Evolutionary conservation across 495 filamentous ascomycete genomes (phyloP), one percentile per base, ranked within the genome.

Genomic region (Durotheca rogersii): DNA sequence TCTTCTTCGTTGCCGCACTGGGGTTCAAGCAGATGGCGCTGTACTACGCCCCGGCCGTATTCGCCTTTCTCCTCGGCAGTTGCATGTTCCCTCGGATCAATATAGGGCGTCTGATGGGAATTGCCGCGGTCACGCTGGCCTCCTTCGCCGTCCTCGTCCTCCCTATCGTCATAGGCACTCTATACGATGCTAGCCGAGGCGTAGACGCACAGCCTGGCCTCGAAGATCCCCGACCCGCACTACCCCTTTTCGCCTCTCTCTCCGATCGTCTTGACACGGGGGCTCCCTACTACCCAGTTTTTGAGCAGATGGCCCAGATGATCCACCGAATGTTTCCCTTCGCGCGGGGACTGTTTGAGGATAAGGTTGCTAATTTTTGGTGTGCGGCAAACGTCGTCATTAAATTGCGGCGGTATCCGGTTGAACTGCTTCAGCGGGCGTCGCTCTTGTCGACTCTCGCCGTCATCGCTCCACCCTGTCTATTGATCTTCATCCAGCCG

Each of bases 21-120:
- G 88, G 88, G 9, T 98, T 95, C 74, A 98, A 98, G 73, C 93
- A 98, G 66, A 98, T 98, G 93, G 93, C 92, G 2, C 74, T 98
- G 7, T 98, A 96, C 68, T 98, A 96, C 67, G 90, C 93, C 2
- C 90, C 94, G 0, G 83, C 84, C 9, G 83, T 97, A 42, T 96
- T 96, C 65, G 85, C 90, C 5, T 97, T 91, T 59, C 84, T 98
- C 1, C 73, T 96, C 4, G 92, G 93, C 6, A 79, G 82, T 62
- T 96, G 91, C 67, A 56, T 93, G 16, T 84, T 86, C 47, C 90
- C 90, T 5, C 75, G 78, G 7, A 70, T 90, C 54, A 83, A 85
- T 35, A 56, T 86, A n/a, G 36, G 74, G 1, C 83, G 89, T 6
- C 75, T 98, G 10, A 25, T 94, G 12, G 78, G 78, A 25, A 90